phyloP scores from a whole-genome alignment of 345 rosid genomes.

The Rhodamnia argentea region DNA sequence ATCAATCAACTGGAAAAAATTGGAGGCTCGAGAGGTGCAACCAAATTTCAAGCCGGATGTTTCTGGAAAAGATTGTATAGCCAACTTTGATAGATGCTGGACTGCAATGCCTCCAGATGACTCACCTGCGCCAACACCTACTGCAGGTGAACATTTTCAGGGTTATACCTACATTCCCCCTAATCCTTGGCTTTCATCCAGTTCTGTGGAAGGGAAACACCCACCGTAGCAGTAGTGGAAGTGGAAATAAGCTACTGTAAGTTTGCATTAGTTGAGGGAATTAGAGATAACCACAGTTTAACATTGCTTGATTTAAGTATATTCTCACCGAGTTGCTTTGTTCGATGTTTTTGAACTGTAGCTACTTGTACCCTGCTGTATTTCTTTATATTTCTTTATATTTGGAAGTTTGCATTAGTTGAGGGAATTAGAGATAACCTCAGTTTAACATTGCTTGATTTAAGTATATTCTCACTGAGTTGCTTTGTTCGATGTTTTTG shows the following conservation, averaged over 20 bases:
- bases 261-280: neutral
- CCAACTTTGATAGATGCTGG: conserved; percentile 68
- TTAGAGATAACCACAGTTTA: neutral
- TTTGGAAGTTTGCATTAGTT: neutral
- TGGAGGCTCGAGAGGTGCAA: conserved; percentile 45
- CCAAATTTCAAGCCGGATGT: conserved; percentile 68
- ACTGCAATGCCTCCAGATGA: conserved; percentile 63
- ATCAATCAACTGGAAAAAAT: conserved; percentile 58
- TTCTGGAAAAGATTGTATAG: conserved; percentile 56
- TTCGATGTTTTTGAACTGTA: neutral
- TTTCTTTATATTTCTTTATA: no score
- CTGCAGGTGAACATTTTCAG: conserved; percentile 57
- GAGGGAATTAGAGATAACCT: neutral
- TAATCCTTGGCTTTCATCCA: conserved; percentile 58
- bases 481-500: neutral
- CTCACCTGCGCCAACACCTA: conserved; percentile 66
- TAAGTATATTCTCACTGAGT: neutral
- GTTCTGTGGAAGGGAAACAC: neutral
- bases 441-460: neutral
- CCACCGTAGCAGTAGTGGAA: neutral
- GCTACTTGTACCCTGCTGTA: neutral
- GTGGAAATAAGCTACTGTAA: neutral
- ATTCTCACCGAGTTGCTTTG: neutral
- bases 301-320: neutral
- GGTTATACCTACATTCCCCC: conserved; percentile 60